Percentiles rank a stretch among this genome's conserved stretches.
Evolutionary conservation across 768 basidiomycete genomes (phyloP).

Genomic region (Phanerochaete sordida): DNA sequence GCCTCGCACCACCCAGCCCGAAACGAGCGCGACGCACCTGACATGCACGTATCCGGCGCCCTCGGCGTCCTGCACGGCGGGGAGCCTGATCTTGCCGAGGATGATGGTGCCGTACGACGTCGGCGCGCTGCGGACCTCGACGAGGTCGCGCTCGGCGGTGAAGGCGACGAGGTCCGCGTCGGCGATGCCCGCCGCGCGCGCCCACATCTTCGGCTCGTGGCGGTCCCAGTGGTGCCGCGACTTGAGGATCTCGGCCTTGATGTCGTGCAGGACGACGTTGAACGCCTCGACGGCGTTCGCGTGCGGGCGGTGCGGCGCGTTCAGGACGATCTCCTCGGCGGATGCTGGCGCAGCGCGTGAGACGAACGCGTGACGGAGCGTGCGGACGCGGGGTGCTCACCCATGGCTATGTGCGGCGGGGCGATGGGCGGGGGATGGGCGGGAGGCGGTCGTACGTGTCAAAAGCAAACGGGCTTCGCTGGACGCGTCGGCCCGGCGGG

Average conservation of each 20-base stretch:
- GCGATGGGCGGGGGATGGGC: neutral
- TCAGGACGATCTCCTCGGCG: constrained; percentile 52
- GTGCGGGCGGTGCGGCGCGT: constrained; percentile 56
- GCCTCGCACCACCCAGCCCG: neutral
- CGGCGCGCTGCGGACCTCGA: constrained; percentile 46
- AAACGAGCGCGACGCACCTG: constrained; percentile 37
- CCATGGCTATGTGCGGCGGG: neutral
- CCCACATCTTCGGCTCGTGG: constrained; percentile 74
- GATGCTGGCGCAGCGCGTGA: constrained; percentile 39
- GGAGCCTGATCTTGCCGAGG: constrained; percentile 72
- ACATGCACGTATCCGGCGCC: constrained; percentile 71
- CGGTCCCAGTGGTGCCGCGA: constrained; percentile 70
- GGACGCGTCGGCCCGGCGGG: constrained; percentile 3
- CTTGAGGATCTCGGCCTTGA: constrained; percentile 64
- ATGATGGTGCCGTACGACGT: constrained; percentile 71
- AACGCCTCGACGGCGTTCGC: constrained; percentile 65
- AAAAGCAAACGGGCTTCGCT: neutral
- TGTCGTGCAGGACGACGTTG: constrained; percentile 43
- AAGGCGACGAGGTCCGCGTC: constrained; percentile 54
- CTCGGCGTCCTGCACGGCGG: constrained; percentile 56
- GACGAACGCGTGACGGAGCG: neutral
- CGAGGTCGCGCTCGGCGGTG: constrained; percentile 41
- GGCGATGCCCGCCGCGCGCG: constrained; percentile 47
- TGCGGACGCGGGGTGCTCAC: neutral
- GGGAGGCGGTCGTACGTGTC: neutral